These are phyloP conservation scores for Madurella mycetomatis DNA, from an alignment of 2,329 filamentous ascomycete species.

Conservation along the genomic window DNA sequence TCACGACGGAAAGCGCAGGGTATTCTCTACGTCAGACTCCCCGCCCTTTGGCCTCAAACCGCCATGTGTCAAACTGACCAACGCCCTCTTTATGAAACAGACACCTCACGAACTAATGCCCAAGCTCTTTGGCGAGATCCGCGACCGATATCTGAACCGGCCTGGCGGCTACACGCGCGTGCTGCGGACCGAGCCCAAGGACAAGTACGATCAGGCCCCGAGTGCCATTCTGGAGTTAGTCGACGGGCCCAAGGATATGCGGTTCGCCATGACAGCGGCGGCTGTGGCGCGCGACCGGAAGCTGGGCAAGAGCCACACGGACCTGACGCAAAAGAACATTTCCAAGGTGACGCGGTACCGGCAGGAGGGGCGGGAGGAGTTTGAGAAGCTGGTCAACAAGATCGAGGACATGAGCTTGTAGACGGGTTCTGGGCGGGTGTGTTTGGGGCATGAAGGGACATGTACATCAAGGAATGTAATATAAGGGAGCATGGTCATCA, in stretches of 20 bases:
- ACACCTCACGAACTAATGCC: conserved; percentile 66
- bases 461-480: conserved; percentile 12
- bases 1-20: conserved; percentile 68
- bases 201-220: conserved; percentile 76
- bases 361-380: conserved; percentile 57
- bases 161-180: conserved; percentile 95
- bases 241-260: conserved; percentile 88
- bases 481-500: background rate
- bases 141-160: conserved; percentile 70
- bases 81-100: conserved; percentile 38
- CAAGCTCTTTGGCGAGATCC: conserved; percentile 82
- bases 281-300: conserved; percentile 64
- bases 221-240: conserved; percentile 93
- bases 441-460: background rate
- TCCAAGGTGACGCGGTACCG: conserved; percentile 78
- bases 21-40: conserved; percentile 74
- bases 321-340: conserved; percentile 73
- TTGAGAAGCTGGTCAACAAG: conserved; percentile 60
- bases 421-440: conserved; percentile 3
- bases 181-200: conserved; percentile 82
- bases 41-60: conserved; percentile 26
- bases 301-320: conserved; percentile 56
- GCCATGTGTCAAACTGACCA: background rate
- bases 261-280: conserved; percentile 89
- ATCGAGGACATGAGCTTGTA: conserved; percentile 34